phyloP scores from a whole-genome alignment of 129 eudicot genomes.

The Escallonia rubra region DNA sequence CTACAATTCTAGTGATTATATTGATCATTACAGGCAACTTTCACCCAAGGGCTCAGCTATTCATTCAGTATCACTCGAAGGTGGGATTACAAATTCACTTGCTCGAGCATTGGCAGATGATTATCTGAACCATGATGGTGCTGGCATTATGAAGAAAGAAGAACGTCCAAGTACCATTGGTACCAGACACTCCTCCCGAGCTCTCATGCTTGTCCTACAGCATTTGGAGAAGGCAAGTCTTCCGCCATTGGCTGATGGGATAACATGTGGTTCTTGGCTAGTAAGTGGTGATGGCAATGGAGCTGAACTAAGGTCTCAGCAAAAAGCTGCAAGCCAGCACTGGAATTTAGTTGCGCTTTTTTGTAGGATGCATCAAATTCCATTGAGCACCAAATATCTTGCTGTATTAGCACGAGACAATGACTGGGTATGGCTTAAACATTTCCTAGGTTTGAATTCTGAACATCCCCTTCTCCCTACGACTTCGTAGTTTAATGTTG shows the following conservation, averaged over 20 bases:
- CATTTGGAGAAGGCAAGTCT: constrained; percentile 90
- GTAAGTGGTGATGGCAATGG: constrained; percentile 80
- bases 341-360: constrained; percentile 85
- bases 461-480: not conserved
- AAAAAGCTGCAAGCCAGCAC: constrained; percentile 85
- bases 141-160: constrained; percentile 29
- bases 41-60: constrained; percentile 46
- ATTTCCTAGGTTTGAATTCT: not conserved
- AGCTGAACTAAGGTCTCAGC: constrained; percentile 76
- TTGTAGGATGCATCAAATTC: constrained; percentile 84
- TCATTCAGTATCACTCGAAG: constrained; percentile 47
- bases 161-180: constrained; percentile 19
- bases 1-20: constrained; percentile 44
- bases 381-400: constrained; percentile 78
- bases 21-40: constrained; percentile 33
- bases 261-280: constrained; percentile 91
- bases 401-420: constrained; percentile 79
- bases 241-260: constrained; percentile 45
- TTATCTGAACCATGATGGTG: constrained; percentile 51
- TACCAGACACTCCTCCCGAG: constrained; percentile 45
- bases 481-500: not conserved
- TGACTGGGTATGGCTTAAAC: constrained; percentile 62
- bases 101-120: constrained; percentile 87
- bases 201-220: constrained; percentile 80
- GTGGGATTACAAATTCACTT: constrained; percentile 67